Conservation (phyloP, 805 yeast genomes). For the Wickerhamomyces canadensis region DNA sequence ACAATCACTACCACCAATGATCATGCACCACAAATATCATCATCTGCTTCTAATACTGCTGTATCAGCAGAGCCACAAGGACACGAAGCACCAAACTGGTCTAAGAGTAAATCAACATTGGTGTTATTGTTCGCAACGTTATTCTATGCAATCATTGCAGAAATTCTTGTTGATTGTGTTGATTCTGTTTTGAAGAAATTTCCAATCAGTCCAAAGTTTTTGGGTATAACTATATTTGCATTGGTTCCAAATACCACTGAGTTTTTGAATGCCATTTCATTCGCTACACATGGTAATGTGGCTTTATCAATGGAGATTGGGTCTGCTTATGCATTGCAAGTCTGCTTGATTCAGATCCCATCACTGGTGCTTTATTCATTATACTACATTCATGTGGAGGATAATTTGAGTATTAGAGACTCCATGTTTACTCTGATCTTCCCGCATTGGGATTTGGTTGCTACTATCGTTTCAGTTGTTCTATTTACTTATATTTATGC, state of each 20-base stretch:
- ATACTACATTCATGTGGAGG: constrained; percentile 31
- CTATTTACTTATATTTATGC: constrained; percentile 91
- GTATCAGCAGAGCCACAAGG: constrained; percentile 37
- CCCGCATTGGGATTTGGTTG: constrained; percentile 93
- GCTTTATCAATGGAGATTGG: constrained; percentile 98
- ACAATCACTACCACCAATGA: too few relatives aligned
- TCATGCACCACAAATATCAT: too few relatives aligned
- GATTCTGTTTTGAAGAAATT: constrained; percentile 74
- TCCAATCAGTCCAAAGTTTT: constrained; percentile 84
- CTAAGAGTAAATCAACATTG: constrained; percentile 73
- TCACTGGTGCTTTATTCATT: constrained; percentile 77
- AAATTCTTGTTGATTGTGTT: constrained; percentile 88
- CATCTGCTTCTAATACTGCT: constrained; percentile 5
- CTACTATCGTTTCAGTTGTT: constrained; percentile 78
- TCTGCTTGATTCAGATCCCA: constrained; percentile 89
- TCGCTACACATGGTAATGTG: constrained; percentile 93
- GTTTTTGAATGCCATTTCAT: constrained; percentile 92
- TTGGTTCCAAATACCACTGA: constrained; percentile 96
- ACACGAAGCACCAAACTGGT: constrained; percentile 98
- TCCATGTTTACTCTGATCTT: constrained; percentile 75
- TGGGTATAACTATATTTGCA: constrained; percentile 93
- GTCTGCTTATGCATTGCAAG: constrained; percentile 94
- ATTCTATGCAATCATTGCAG: constrained; percentile 89
- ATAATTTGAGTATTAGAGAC: constrained; percentile 28
- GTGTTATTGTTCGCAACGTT: constrained; percentile 81